phyloP scores from a whole-genome alignment of 2,329 filamentous ascomycete genomes.

The Fusarium multiceps region DNA sequence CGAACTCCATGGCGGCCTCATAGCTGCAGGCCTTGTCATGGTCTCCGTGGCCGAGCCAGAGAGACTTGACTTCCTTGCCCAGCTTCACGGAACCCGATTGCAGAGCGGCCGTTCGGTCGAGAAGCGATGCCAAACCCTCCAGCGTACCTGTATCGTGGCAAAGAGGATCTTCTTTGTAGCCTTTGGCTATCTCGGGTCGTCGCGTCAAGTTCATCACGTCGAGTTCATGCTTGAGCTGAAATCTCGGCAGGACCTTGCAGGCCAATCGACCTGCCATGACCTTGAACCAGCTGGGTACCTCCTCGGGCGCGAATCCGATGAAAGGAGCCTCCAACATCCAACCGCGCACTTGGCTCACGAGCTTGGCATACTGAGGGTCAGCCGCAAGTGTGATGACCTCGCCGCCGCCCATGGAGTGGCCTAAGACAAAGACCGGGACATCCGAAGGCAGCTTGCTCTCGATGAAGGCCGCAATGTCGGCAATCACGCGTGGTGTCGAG shows the following conservation, averaged over 20 bases:
- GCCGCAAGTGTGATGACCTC: slow-evolving; percentile 73
- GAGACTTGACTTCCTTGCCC: slow-evolving; percentile 65
- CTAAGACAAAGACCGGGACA: slow-evolving; percentile 83
- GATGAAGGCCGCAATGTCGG: slow-evolving; percentile 83
- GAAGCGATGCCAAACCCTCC: slow-evolving; percentile 79
- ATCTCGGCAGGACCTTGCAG: slow-evolving; percentile 72
- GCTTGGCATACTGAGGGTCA: slow-evolving; percentile 61
- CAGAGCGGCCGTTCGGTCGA: slow-evolving; percentile 77
- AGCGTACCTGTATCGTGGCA: slow-evolving; percentile 87
- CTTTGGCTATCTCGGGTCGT: slow-evolving; percentile 71
- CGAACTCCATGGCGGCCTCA: slow-evolving; percentile 71
- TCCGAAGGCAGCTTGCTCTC: slow-evolving; percentile 64
- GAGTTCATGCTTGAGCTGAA: slow-evolving; percentile 74
- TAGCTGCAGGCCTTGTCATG: slow-evolving; percentile 76
- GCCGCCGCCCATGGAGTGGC: slow-evolving; percentile 91
- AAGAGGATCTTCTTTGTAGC: slow-evolving; percentile 73
- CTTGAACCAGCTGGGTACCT: slow-evolving; percentile 71
- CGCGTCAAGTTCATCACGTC: slow-evolving; percentile 73
- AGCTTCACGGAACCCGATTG: slow-evolving; percentile 65
- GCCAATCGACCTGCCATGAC: slow-evolving; percentile 75
- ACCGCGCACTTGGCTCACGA: slow-evolving; percentile 73
- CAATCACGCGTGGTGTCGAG: slow-evolving; percentile 76
- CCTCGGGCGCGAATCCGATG: slow-evolving; percentile 74
- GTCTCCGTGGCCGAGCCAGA: slow-evolving; percentile 84
- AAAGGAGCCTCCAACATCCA: slow-evolving; percentile 84